phyloP scores from a whole-genome alignment of 2,329 filamentous ascomycete species.

The Colletotrichum endophyticum region DNA sequence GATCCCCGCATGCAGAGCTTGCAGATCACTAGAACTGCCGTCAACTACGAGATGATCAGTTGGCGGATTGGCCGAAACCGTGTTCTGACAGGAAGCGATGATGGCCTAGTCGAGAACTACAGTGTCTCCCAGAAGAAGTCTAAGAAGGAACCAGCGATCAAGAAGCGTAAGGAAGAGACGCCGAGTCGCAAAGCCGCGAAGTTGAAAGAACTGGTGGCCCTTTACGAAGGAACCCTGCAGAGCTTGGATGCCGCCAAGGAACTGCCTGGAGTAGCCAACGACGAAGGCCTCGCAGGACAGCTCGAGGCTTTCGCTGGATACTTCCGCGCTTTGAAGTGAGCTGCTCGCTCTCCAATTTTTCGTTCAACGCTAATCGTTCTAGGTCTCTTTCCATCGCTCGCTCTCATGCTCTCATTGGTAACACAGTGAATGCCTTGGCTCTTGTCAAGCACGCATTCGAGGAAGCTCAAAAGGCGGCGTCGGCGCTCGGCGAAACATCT shows the following conservation, averaged over 20 bases:
- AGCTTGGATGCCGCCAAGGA: conserved; percentile 91
- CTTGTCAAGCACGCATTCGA: conserved; percentile 76
- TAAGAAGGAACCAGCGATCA: conserved; percentile 49
- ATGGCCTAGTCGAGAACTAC: conserved; percentile 70
- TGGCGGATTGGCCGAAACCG: conserved; percentile 95
- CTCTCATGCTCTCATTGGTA: conserved; percentile 77
- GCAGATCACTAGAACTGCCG: conserved; percentile 89
- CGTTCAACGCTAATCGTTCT: conserved; percentile 19
- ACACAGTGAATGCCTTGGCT: conserved; percentile 81
- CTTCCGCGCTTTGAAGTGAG: conserved; percentile 86
- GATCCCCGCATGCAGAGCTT: conserved; percentile 90
- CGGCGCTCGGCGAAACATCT: conserved; percentile 42
- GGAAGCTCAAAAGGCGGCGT: conserved; percentile 58
- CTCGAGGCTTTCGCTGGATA: conserved; percentile 81
- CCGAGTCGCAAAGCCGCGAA: conserved; percentile 78
- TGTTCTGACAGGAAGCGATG: conserved; percentile 81
- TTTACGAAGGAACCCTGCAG: conserved; percentile 91
- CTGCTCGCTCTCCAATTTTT: conserved; percentile 1
- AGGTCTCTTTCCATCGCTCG: conserved; percentile 85
- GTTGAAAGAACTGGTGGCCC: conserved; percentile 83
- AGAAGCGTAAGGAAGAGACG: conserved; percentile 63
- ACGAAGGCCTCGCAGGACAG: conserved; percentile 76
- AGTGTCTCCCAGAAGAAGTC: conserved; percentile 50
- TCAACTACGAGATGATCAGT: conserved; percentile 92
- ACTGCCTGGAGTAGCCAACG: conserved; percentile 86